Percentiles rank a stretch among this genome's conserved stretches.
phyloP scores from a whole-genome alignment of 2,329 filamentous ascomycete species.

The Tolypocladium tundrense region DNA sequence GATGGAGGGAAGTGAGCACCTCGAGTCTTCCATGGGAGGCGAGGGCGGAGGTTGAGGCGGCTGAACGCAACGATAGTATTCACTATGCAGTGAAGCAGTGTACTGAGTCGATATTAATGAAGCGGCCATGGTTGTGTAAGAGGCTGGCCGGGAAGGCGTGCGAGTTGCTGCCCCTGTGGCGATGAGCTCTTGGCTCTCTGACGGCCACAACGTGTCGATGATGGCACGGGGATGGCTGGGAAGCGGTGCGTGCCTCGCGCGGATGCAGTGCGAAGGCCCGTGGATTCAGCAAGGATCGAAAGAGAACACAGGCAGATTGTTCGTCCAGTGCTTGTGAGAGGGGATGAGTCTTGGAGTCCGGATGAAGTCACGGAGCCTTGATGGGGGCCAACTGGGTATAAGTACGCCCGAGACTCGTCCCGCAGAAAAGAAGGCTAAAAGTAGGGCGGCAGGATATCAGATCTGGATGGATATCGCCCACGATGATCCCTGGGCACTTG shows the following conservation, averaged over 20 bases:
- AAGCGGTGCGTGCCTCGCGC: not conserved
- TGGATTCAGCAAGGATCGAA: no score
- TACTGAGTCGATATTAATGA: slow-evolving; percentile 20
- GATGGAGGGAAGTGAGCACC: slow-evolving; percentile 86
- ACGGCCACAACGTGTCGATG: not conserved
- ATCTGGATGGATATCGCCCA: slow-evolving; percentile 10
- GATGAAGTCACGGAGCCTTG: not conserved
- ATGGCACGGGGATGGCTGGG: not conserved
- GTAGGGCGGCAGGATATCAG: slow-evolving; percentile 7
- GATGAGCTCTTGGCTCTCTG: not conserved
- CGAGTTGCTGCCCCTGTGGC: not conserved
- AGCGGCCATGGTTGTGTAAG: slow-evolving; percentile 10
- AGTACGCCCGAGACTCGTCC: slow-evolving; percentile 5
- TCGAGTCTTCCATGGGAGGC: slow-evolving; percentile 66
- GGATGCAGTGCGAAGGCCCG: not conserved
- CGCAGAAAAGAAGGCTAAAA: slow-evolving; percentile 1
- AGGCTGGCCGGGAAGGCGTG: not conserved
- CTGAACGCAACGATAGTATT: slow-evolving; percentile 27
- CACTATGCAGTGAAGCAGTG: slow-evolving; percentile 4
- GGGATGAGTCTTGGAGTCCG: slow-evolving; percentile 3
- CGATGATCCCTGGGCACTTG: slow-evolving; percentile 2
- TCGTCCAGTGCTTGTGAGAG: not conserved
- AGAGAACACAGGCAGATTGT: not conserved
- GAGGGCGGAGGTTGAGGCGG: slow-evolving; percentile 59
- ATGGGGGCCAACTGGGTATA: slow-evolving; percentile 10